Evolutionary conservation across 805 yeast genomes (phyloP), one percentile per base, ranked within the genome.

Genomic region (Ogataea pignaliae): DNA sequence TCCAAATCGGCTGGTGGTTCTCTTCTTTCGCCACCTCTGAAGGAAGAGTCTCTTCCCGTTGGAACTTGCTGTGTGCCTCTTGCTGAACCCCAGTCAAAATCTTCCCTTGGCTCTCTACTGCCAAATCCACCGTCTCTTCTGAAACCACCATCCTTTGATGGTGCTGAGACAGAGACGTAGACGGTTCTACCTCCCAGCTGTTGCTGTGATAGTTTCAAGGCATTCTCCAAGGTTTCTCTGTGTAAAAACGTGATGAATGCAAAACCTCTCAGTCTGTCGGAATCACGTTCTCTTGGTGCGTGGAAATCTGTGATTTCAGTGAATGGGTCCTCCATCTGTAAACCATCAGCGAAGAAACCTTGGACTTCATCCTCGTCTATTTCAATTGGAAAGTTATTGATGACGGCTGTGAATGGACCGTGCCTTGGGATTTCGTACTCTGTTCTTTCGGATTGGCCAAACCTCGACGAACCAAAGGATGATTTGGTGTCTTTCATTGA

Each of bases 331-430:
- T 70, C 68, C 51, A 79, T 71, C 46, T 64, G 60, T 45, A 78
- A 56, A 43, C 69, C 70, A 47, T 75, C 78, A 55, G 77, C 82
- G 45, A 85, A 75, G 72, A 83, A 85, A 21, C 75, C 76, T 41
- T 64, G 69, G 46, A 85, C 71, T 8, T 72, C 77, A 32, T 72
- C 79, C 65, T 91, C 97, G 38, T 72, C 65, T 37, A 79, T 76
- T 46, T 86, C 95, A 46, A 85, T 90, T 47, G 96, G 88, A 60
- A 93, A 78, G 69, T 90, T 89, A 61, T 79, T 79, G 53, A 91
- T 75, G 63, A 88, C 80, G n/a, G 96, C 97, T 58, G 86, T 84
- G 75, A 68, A 93, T 43, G 99, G 99, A 15, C 97, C 89, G 41
- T 70, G 75, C 56, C 88, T 91, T 37, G 99, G 99, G 48, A 93